Evolutionary conservation across 202 grass and related monocot genomes (phyloP).

Genomic region (Miscanthus sacchariflorus): DNA sequence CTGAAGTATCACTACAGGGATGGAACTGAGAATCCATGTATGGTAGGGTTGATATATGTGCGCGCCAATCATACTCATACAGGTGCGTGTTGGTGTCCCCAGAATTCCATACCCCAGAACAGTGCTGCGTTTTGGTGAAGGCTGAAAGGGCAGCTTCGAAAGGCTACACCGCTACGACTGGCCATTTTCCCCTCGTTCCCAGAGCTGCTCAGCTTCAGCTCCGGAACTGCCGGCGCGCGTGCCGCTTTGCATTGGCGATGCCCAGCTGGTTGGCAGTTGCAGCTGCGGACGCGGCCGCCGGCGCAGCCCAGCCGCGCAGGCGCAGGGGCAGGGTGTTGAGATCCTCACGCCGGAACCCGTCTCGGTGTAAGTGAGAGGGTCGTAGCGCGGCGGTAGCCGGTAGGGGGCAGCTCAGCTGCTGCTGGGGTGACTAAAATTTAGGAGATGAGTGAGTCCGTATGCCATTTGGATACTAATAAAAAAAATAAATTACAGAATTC

Average conservation of each 20-base stretch:
- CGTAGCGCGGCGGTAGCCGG: background rate
- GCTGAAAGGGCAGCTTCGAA: conserved; percentile 37
- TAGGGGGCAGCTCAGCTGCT: background rate
- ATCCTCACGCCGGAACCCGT: background rate
- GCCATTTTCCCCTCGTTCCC: background rate
- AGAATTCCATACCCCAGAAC: conserved; percentile 2
- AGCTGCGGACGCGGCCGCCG: background rate
- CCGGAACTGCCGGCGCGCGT: background rate
- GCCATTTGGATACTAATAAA: too few relatives aligned
- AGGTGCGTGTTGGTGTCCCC: background rate
- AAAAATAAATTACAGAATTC: too few relatives aligned
- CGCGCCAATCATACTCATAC: background rate
- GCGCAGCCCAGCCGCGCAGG: background rate
- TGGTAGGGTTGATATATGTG: background rate
- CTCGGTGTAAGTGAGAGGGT: background rate
- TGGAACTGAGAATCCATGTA: background rate
- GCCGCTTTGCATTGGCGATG: background rate
- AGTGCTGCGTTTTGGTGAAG: background rate
- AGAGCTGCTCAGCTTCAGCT: conserved; percentile 5
- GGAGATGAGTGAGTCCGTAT: too few relatives aligned
- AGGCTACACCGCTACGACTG: conserved; percentile 48
- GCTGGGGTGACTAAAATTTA: too few relatives aligned
- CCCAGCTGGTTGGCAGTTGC: background rate
- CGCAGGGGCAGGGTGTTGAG: background rate
- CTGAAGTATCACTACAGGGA: conserved; percentile 15